Evolutionary conservation across 805 yeast species (phyloP).

Genomic region (Wilhelminamyces savonicus): DNA sequence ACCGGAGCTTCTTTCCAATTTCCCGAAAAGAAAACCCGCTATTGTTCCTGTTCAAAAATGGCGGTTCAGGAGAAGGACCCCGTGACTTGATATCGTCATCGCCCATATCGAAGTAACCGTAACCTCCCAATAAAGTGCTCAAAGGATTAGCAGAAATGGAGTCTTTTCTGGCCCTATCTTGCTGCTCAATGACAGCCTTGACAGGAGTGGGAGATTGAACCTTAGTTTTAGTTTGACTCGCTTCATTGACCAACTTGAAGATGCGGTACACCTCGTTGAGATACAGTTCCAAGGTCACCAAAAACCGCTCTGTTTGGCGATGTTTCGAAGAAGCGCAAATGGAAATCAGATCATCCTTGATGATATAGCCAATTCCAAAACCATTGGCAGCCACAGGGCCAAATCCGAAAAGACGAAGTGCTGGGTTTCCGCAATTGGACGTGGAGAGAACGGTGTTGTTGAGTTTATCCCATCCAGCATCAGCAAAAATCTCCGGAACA

Average conservation of each 20-base stretch:
- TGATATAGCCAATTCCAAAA: conserved; percentile 51
- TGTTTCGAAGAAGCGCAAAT: conserved; percentile 55
- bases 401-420: conserved; percentile 51
- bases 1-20: conserved; percentile 57
- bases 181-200: conserved; percentile 20
- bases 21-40: conserved; percentile 43
- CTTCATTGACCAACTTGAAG: conserved; percentile 17
- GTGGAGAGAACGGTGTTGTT: conserved; percentile 60
- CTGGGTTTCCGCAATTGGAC: conserved; percentile 59
- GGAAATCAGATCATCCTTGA: conserved; percentile 45
- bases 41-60: conserved; percentile 31
- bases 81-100: conserved; percentile 41
- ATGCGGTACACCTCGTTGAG: conserved; percentile 38
- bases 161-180: no score
- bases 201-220: conserved; percentile 15
- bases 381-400: conserved; percentile 56
- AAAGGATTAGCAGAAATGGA: conserved; percentile 2
- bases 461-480: conserved; percentile 80
- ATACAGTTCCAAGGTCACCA: conserved; percentile 46
- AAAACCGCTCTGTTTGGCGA: conserved; percentile 52
- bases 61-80: conserved; percentile 55
- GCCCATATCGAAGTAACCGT: conserved; percentile 55
- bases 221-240: not conserved
- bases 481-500: conserved; percentile 75
- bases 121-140: conserved; percentile 46